Evolutionary conservation across 1,284 basidiomycete genomes (phyloP), one percentile per base, ranked within the genome.

Genomic region (Cryptococcus sp.): DNA sequence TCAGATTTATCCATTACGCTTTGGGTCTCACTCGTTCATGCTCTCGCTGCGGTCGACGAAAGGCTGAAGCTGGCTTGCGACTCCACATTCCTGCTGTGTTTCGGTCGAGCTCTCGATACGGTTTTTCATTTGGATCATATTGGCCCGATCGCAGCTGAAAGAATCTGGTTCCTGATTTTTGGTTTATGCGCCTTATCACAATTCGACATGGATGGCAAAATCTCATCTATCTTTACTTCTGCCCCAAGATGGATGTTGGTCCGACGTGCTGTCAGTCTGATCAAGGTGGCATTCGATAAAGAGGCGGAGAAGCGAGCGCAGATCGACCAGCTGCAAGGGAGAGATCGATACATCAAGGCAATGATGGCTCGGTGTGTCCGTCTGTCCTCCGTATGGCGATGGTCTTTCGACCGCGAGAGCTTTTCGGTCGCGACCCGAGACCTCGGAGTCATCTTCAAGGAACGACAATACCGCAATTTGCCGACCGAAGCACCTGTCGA

Each of bases 381-480:
- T 16, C 78, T 97, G 47, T 84, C 83, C 62, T 81, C 83, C 19
- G 81, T 82, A 23, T 97, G 91, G 91, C 72, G 81, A 22, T 96
- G 93, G 91, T 74, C 75, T 20, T 81, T 91, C 38, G 83, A 86
- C 42, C 83, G 85, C 0, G 83, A 84, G 5, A 70, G 23, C 79
- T 93, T 68, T 83, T 93, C 70, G 81, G 83, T 64, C 79, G 85
- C 63, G 81, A 88, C 59, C 57, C 84, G 84, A 48, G 83, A 85
- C 40, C 81, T 96, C 0, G 85, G 85, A 41, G 84, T 86, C 43
- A 85, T 94, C 22, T 93, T 97, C 78, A 86, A 87, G 62, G 86
- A 84, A 49, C 86, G 94, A 25, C 86, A 86, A 54, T 90, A 93
- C 60, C 83, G 85, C 16, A 90, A 92, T 72, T 82, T 97, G 35